phyloP scores from a whole-genome alignment of 1,139 yeast species.

The Yamadazyma kanchanaburiensis region DNA sequence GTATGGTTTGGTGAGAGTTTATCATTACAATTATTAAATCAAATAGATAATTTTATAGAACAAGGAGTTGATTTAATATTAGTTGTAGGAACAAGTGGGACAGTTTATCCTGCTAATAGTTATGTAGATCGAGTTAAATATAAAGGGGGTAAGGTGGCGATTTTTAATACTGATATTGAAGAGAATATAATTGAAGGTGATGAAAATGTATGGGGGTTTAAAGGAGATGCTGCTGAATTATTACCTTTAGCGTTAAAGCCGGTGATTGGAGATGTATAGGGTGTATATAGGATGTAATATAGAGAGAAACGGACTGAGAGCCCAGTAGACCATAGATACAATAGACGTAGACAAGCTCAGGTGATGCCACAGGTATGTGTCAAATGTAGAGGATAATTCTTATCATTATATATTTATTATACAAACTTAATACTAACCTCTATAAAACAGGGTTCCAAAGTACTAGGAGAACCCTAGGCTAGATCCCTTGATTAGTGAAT shows the following conservation, averaged over 20 bases:
- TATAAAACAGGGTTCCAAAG: too few relatives aligned
- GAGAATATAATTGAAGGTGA: slow-evolving; percentile 37
- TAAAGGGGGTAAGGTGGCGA: slow-evolving; percentile 80
- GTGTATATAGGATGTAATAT: background rate
- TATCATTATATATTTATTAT: too few relatives aligned
- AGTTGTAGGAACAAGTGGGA: slow-evolving; percentile 82
- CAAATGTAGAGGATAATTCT: too few relatives aligned
- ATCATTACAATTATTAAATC: slow-evolving; percentile 58
- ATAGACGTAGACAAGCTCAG: too few relatives aligned
- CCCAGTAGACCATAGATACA: too few relatives aligned
- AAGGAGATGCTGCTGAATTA: slow-evolving; percentile 76
- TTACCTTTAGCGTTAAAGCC: slow-evolving; percentile 68
- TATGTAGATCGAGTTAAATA: slow-evolving; percentile 73
- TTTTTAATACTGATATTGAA: slow-evolving; percentile 70
- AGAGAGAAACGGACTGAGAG: too few relatives aligned
- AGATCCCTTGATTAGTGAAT: too few relatives aligned
- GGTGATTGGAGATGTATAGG: slow-evolving; percentile 21
- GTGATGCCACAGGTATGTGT: too few relatives aligned
- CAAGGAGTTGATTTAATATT: slow-evolving; percentile 64
- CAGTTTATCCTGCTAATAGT: slow-evolving; percentile 90
- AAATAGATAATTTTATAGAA: slow-evolving; percentile 71
- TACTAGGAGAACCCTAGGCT: too few relatives aligned
- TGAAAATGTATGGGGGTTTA: slow-evolving; percentile 61
- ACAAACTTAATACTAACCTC: too few relatives aligned
- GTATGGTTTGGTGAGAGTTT: slow-evolving; percentile 92